Base-by-base conservation (phyloP, 2,329 filamentous ascomycete genomes). In the Nothomitra cinnamomea region DNA sequence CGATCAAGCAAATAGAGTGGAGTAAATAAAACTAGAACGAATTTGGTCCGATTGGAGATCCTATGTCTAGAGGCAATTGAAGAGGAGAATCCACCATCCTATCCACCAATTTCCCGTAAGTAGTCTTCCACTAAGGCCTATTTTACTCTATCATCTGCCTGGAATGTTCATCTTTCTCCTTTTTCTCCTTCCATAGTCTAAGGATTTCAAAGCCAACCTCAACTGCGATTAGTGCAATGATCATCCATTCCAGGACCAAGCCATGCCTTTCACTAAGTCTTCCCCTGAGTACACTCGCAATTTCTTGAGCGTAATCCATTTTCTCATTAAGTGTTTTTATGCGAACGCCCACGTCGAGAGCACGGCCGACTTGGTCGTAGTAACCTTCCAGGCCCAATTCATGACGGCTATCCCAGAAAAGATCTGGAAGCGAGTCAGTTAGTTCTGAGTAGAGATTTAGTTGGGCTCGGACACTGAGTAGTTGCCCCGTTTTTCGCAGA, bases 301-400 rank as follows among this genome's bases (percentile, higher is more conserved):
- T 95, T 66, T 96, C 90, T 63, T 92, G 86, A 1, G 90, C 92
- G 65, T 98, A 96, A 63, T 95, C 90, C 79, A 98, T 94, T 71
- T 94, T 94, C 70, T 94, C 87, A 66, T 98, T 98, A 60, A 96
- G 70, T 17, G 87, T 82, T 61, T 85, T 86, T 69, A 96, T 96
- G 51, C 92, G 78, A 24, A 92, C 86, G 35, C 86, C 85, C 22
- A 96, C 89, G 66, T 96, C 92, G 36, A 98, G 75, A 0, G 88
- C 87, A 53, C 83, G 80, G 41, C 90, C 89, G 41, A 95, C 87
- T 66, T 92, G 85, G 60, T 95, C 89, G 66, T 96, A 98, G 69
- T 95, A 96, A 28, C 83, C 85, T 66, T 95, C 92, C 1, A 98
- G 75, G 0, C 88, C 86, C 1, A 95, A 78, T 66, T 95, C 89